These are phyloP conservation scores for Lachnellula arida DNA, from an alignment of 2,329 filamentous ascomycete species.

Conservation along the genomic window DNA sequence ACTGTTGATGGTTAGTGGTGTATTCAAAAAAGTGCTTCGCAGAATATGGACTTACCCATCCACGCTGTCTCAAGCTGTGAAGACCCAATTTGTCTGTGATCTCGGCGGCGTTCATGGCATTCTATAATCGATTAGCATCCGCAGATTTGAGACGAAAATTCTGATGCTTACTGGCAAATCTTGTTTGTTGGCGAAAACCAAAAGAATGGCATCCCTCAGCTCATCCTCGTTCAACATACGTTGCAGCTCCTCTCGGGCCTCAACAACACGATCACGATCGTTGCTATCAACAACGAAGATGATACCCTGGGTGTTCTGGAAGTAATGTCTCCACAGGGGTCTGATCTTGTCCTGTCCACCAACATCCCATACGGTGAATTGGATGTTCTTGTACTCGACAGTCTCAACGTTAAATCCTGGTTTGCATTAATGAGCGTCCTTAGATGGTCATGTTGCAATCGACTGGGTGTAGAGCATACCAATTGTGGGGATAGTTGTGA, in stretches of 20 bases:
- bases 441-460: conserved; percentile 14
- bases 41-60: conserved; percentile 73
- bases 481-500: conserved; percentile 98
- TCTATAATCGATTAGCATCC: conserved; percentile 51
- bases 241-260: conserved; percentile 93
- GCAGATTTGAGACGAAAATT: not conserved
- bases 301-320: conserved; percentile 99
- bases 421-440: conserved; percentile 16
- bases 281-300: conserved; percentile 99
- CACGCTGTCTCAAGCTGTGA: conserved; percentile 96
- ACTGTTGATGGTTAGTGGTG: conserved; percentile 49
- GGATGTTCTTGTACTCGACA: conserved; percentile 99
- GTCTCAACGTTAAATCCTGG: conserved; percentile 99
- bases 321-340: conserved; percentile 99
- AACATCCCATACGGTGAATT: conserved; percentile 99
- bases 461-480: conserved; percentile 50
- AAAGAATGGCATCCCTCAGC: conserved; percentile 91
- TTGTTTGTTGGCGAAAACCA: conserved; percentile 99
- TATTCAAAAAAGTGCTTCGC: not conserved
- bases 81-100: conserved; percentile 99
- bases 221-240: conserved; percentile 99
- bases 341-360: conserved; percentile 99
- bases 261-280: conserved; percentile 95
- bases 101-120: conserved; percentile 99
- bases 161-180: conserved; percentile 81